Percentiles rank a stretch among this genome's conserved stretches.
phyloP scores from a whole-genome alignment of 495 filamentous ascomycete genomes.

The Bombardia bombarda region DNA sequence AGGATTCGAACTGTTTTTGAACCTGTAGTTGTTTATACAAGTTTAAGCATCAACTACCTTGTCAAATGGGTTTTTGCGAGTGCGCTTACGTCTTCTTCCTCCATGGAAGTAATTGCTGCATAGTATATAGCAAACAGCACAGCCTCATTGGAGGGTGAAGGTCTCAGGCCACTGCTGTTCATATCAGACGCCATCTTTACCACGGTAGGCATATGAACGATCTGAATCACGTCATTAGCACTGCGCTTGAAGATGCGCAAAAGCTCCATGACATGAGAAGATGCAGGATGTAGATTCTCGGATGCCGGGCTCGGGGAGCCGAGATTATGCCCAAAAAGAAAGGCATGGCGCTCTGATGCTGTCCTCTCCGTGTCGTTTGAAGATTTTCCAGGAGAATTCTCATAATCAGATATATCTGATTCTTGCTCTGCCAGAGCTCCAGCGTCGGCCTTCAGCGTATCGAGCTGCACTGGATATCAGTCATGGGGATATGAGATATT shows the following conservation, averaged over 20 bases:
- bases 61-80: background rate
- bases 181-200: conserved; percentile 34
- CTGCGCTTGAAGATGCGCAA: conserved; percentile 45
- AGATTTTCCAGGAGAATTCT: conserved; percentile 23
- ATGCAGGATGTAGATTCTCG: conserved; percentile 40
- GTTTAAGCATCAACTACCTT: too few species aligned
- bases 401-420: conserved; percentile 29
- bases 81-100: conserved; percentile 41
- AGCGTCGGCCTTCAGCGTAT: conserved; percentile 34
- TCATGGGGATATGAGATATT: background rate
- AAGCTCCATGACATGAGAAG: conserved; percentile 45
- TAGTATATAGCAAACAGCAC: conserved; percentile 56
- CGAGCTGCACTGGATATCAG: conserved; percentile 23
- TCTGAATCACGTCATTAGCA: conserved; percentile 39
- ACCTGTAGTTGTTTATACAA: too few species aligned
- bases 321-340: conserved; percentile 44
- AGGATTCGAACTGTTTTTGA: conserved; percentile 38
- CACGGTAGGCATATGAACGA: conserved; percentile 48
- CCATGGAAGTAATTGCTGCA: conserved; percentile 49
- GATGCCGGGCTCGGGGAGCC: conserved; percentile 23
- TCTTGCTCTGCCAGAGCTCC: conserved; percentile 20
- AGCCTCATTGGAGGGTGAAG: conserved; percentile 43
- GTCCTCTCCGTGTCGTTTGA: conserved; percentile 30
- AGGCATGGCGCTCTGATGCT: conserved; percentile 44
- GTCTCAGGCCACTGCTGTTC: conserved; percentile 14